Percentiles rank a stretch among this genome's conserved stretches.
phyloP scores from a whole-genome alignment of 2,329 filamentous ascomycete species.

The Phialophora verrucosa region DNA sequence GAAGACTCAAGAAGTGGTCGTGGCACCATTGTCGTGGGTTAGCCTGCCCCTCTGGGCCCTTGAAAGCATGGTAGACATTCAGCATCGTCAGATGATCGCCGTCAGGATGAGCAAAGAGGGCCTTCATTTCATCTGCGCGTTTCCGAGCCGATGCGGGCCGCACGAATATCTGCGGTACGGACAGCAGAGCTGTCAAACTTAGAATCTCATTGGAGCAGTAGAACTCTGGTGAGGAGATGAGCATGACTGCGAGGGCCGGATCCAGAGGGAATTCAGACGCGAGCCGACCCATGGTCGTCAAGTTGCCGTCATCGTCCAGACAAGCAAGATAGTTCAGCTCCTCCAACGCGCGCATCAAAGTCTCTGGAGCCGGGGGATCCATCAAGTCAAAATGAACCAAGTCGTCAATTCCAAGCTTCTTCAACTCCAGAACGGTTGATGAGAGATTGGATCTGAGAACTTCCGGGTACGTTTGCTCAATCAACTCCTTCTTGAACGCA shows the following conservation, averaged over 20 bases:
- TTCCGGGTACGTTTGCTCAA: slow-evolving; percentile 95
- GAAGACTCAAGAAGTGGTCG: slow-evolving; percentile 90
- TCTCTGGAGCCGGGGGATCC: slow-evolving; percentile 97
- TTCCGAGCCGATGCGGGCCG: slow-evolving; percentile 84
- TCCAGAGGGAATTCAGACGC: slow-evolving; percentile 96
- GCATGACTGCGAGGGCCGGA: slow-evolving; percentile 92
- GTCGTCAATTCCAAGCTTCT: slow-evolving; percentile 95
- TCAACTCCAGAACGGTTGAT: slow-evolving; percentile 92
- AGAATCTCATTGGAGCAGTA: slow-evolving; percentile 98
- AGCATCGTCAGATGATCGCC: slow-evolving; percentile 95
- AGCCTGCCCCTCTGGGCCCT: slow-evolving; percentile 69
- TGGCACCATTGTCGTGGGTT: slow-evolving; percentile 93
- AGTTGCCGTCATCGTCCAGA: slow-evolving; percentile 92
- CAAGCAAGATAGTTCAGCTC: slow-evolving; percentile 98
- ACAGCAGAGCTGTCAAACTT: slow-evolving; percentile 90
- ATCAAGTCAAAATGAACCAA: slow-evolving; percentile 98
- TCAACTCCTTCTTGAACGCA: slow-evolving; percentile 97
- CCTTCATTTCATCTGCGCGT: slow-evolving; percentile 96
- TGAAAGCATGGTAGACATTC: slow-evolving; percentile 98
- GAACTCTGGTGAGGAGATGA: slow-evolving; percentile 96
- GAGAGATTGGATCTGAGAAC: slow-evolving; percentile 93
- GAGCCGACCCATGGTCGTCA: slow-evolving; percentile 82
- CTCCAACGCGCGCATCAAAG: slow-evolving; percentile 95
- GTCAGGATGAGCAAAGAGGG: slow-evolving; percentile 86
- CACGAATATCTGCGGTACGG: slow-evolving; percentile 91